Evolutionary conservation across 2,329 filamentous ascomycete species (phyloP).

Genomic region (Nemania bipapillata): DNA sequence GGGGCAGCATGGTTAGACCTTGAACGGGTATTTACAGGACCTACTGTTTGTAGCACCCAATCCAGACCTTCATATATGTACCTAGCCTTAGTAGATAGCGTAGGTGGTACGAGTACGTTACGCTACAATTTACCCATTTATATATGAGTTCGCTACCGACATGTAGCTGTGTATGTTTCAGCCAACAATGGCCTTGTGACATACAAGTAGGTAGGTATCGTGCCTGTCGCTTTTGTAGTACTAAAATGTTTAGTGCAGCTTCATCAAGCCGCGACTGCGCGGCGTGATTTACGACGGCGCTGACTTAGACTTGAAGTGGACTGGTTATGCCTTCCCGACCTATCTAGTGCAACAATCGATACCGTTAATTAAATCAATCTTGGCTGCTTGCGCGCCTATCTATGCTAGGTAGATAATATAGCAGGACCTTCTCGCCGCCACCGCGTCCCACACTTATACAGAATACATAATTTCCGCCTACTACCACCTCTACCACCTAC

Average conservation of each 20-base stretch:
- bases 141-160: constrained; percentile 14
- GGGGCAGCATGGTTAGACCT: not conserved
- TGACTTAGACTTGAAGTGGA: constrained; percentile 4
- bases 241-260: constrained; percentile 25
- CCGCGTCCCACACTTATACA: constrained; percentile 14
- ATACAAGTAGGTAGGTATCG: too few species aligned
- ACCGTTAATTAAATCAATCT: constrained; percentile 2
- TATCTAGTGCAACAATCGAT: constrained; percentile 4
- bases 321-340: constrained; percentile 6
- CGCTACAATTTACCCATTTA: not conserved
- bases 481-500: too few species aligned
- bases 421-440: constrained; percentile 12
- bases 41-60: not conserved
- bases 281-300: not conserved
- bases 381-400: constrained; percentile 6
- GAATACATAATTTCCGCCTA: constrained; percentile 1
- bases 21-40: not conserved
- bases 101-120: too few species aligned
- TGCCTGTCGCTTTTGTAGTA: constrained; percentile 3
- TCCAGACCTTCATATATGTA: too few species aligned
- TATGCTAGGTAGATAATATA: not conserved
- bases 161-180: not conserved
- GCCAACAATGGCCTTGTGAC: constrained; percentile 24
- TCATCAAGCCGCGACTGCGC: constrained; percentile 25
- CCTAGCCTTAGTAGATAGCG: too few species aligned